Base-by-base conservation (phyloP, 768 basidiomycete genomes). In the Termitomyces sp. region DNA sequence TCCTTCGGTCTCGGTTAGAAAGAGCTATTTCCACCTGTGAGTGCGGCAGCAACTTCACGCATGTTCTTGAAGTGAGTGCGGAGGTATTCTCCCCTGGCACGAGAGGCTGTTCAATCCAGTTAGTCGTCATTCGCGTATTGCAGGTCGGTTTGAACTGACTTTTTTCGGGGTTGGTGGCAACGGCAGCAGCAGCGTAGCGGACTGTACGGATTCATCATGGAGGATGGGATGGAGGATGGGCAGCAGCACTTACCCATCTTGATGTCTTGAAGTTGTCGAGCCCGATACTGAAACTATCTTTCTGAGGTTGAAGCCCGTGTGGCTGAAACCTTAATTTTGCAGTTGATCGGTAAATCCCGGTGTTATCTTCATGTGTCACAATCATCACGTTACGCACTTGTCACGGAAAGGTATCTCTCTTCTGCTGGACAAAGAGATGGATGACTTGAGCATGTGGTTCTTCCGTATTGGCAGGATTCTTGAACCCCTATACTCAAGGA, bases 61-160 rank as follows among this genome's bases (percentile, higher is more conserved):
- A 97, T 98, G 84, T 98, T 99, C 88, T 99, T 99, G 87, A 97
- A 99, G 80, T 98, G 96, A 46, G 97, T 98, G 66, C 95, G 91
- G 69, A 97, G 85, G 82, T 98, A 94, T 79, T 96, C 93, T 66
- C 94, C 94, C 67, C 90, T 89, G 57, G 95, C 89, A 68, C 84
- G 88, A 67, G 95, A 86, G 71, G 90, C 93, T 96, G 71, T 38
- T 70, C 47, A 60, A 58, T 55, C 46, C 56, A 37, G 61, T 70
- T 60, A 69, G 60, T 59, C 17, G 21, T 38, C 19, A 11, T 32
- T 54, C 46, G 37, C 43, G 19, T 26, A 32, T 45, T 24, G n/a
- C 6, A 38, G 32, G 45, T 32, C 28, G 41, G 59, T 40, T 46
- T 28, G 43, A 42, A 80, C 87, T 58, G 62, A 95, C 92, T 90